Evolutionary conservation across 805 yeast species (phyloP).

Genomic region (Ogataea corticis): DNA sequence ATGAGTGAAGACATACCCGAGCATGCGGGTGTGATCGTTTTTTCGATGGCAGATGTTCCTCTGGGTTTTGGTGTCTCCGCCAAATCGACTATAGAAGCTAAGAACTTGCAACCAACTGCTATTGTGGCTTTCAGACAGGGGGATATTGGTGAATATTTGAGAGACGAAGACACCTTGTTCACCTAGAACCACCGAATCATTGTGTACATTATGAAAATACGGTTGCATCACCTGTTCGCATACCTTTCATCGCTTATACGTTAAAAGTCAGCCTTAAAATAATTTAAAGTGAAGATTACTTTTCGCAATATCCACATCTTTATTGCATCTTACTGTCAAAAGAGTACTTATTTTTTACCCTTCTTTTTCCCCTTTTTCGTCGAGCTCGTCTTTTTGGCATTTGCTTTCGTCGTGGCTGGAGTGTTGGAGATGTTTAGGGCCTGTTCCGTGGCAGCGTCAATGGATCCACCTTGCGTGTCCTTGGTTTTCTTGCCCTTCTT

Average conservation of each 20-base stretch:
- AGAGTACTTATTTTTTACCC: not conserved
- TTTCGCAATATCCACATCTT: too few species aligned
- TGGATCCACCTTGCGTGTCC: conserved; percentile 63
- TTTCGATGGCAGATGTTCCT: conserved; percentile 89
- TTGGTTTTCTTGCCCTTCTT: conserved; percentile 62
- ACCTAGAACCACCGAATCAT: conserved; percentile 38
- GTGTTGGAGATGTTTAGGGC: conserved; percentile 27
- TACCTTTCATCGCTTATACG: conserved; percentile 4
- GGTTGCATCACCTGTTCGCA: conserved; percentile 8
- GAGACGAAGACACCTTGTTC: conserved; percentile 96
- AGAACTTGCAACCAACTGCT: conserved; percentile 87
- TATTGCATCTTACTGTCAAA: too few species aligned
- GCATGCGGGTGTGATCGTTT: conserved; percentile 93
- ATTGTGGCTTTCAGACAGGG: conserved; percentile 96
- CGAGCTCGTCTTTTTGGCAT: conserved; percentile 16
- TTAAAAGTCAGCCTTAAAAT: too few species aligned
- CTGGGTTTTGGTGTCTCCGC: conserved; percentile 95
- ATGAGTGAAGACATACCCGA: conserved; percentile 98
- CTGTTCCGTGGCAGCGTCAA: conserved; percentile 48
- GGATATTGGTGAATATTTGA: conserved; percentile 95
- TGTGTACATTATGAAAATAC: conserved; percentile 14
- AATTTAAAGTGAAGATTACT: too few species aligned
- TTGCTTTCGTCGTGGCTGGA: conserved; percentile 13
- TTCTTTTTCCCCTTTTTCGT: conserved; percentile 34
- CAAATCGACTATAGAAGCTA: conserved; percentile 84